These are phyloP conservation scores for Blastobotrys persicus DNA, from an alignment of 1,139 yeast species.

Conservation along the genomic window DNA sequence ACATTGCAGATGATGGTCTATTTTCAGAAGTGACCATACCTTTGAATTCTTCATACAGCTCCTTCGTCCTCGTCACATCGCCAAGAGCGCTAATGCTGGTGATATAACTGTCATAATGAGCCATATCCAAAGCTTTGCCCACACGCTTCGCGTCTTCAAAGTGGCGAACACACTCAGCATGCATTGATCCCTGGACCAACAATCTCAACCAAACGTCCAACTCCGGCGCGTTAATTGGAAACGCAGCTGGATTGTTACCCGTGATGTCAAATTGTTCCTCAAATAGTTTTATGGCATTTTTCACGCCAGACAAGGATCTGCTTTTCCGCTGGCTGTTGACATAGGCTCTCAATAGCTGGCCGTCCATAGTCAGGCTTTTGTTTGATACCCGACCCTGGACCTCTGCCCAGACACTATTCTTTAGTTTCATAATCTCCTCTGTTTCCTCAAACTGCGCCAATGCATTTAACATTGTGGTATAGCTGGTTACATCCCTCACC, in stretches of 20 bases:
- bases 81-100: constrained; percentile 14
- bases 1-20: constrained; percentile 19
- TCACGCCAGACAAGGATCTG: not conserved
- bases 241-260: not conserved
- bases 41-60: constrained; percentile 6
- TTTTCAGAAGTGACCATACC: not conserved
- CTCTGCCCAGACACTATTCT: constrained; percentile 19
- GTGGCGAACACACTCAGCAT: constrained; percentile 1
- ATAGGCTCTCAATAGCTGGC: constrained; percentile 18
- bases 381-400: constrained; percentile 14
- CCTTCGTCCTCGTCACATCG: constrained; percentile 8
- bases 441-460: constrained; percentile 10
- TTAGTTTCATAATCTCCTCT: constrained; percentile 9
- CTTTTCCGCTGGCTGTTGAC: constrained; percentile 12
- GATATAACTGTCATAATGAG: constrained; percentile 18
- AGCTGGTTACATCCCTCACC: constrained; percentile 18
- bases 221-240: not conserved
- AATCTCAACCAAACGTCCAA: constrained; percentile 1
- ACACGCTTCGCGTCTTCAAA: not conserved
- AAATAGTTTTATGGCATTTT: constrained; percentile 12
- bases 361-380: constrained; percentile 14
- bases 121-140: constrained; percentile 9
- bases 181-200: not conserved
- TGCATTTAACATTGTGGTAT: constrained; percentile 21
- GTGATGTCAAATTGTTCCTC: constrained; percentile 3